Percentiles rank a stretch among this genome's conserved stretches.
These are phyloP conservation scores for Yarrowia bubula DNA, from an alignment of 805 yeast species.

Conservation along the genomic window DNA sequence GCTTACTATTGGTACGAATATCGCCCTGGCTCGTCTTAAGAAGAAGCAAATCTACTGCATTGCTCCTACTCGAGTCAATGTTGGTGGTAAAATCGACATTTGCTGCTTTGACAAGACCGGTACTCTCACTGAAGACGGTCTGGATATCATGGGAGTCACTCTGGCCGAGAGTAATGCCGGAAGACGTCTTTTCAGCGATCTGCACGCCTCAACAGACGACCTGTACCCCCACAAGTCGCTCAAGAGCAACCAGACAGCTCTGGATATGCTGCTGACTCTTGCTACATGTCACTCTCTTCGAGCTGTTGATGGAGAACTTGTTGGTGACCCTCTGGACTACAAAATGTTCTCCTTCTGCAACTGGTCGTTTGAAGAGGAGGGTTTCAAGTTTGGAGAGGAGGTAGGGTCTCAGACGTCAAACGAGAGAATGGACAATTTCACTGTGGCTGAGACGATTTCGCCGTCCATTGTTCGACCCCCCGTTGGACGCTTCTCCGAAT, in stretches of 20 bases:
- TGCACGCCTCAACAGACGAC: constrained; percentile 26
- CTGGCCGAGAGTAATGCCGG: constrained; percentile 33
- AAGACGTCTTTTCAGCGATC: constrained; percentile 26
- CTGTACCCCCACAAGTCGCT: constrained; percentile 4
- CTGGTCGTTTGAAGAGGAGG: constrained; percentile 74
- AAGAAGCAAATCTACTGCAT: constrained; percentile 76
- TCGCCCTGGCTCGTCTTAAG: constrained; percentile 77
- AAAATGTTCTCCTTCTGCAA: constrained; percentile 90
- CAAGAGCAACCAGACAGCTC: constrained; percentile 31
- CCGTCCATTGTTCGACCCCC: constrained; percentile 25
- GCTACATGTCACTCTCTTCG: constrained; percentile 86
- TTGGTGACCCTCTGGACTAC: constrained; percentile 92
- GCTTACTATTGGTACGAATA: constrained; percentile 90
- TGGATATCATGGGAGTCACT: constrained; percentile 76
- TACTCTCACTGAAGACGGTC: constrained; percentile 93
- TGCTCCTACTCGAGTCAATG: constrained; percentile 89
- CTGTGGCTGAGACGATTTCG: constrained; percentile 15
- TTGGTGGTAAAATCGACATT: constrained; percentile 92
- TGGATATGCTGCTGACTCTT: constrained; percentile 49
- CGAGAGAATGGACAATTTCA: constrained; percentile 23
- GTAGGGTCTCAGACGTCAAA: constrained; percentile 8
- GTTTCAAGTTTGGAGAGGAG: constrained; percentile 29
- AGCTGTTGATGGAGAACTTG: constrained; percentile 67
- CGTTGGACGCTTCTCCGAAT: neutral
- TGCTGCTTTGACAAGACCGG: constrained; percentile 97